phyloP scores from a whole-genome alignment of 768 basidiomycete species.

The Boletus barrowsii region DNA sequence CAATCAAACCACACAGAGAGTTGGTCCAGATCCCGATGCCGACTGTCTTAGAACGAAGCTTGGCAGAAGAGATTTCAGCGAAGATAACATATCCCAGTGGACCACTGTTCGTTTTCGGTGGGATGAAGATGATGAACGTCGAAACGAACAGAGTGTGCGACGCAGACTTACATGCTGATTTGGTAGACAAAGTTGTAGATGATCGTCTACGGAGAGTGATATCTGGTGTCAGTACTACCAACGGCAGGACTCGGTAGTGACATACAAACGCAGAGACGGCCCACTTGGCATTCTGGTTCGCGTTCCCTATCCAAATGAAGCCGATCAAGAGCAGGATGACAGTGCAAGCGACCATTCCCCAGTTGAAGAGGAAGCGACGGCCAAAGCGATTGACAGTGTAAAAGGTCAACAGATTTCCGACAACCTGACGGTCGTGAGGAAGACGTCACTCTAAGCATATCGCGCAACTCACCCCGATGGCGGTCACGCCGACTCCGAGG shows the following conservation, averaged over 20 bases:
- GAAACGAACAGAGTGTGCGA: not conserved
- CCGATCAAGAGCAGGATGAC: conserved; percentile 25
- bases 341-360: conserved; percentile 26
- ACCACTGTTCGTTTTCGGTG: conserved; percentile 12
- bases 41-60: conserved; percentile 31
- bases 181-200: conserved; percentile 32
- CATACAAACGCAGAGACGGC: conserved; percentile 23
- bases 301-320: conserved; percentile 24
- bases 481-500: conserved; percentile 28
- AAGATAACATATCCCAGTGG: conserved; percentile 29
- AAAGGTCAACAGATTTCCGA: conserved; percentile 27
- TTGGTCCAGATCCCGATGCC: conserved; percentile 25
- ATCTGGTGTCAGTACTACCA: not conserved
- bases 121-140: not conserved
- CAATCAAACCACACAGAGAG: conserved; percentile 25
- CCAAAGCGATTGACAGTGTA: conserved; percentile 24
- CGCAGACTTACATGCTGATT: conserved; percentile 20
- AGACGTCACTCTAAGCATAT: not conserved
- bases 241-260: not conserved
- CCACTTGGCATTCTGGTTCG: conserved; percentile 18
- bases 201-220: conserved; percentile 17
- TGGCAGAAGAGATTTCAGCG: conserved; percentile 28
- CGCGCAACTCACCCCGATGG: conserved; percentile 20
- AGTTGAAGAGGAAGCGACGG: conserved; percentile 27
- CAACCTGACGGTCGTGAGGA: conserved; percentile 11